These are phyloP conservation scores for Phylloboletellus chloephorus DNA, from an alignment of 1,284 basidiomycete species.

Conservation along the genomic window DNA sequence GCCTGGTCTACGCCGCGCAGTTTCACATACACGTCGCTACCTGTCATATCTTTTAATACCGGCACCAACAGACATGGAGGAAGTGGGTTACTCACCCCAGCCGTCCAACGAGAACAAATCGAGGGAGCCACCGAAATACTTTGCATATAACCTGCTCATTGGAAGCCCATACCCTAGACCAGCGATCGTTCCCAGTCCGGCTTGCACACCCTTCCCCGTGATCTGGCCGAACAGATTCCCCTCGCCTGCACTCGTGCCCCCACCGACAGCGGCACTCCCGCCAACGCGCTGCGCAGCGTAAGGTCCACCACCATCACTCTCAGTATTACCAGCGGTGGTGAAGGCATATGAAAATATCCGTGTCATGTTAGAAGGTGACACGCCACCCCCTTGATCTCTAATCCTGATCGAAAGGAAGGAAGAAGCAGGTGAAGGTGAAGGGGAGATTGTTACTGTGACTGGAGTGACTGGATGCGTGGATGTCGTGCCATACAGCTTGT, in stretches of 20 bases:
- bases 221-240: conserved; percentile 70
- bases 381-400: conserved; percentile 83
- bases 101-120: conserved; percentile 75
- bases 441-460: conserved; percentile 68
- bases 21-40: conserved; percentile 74
- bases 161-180: conserved; percentile 79
- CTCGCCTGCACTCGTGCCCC: conserved; percentile 42
- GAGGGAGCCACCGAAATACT: conserved; percentile 75
- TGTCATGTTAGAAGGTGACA: conserved; percentile 66
- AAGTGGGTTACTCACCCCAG: conserved; percentile 52
- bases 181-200: conserved; percentile 60
- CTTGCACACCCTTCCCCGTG: conserved; percentile 68
- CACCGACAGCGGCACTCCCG: conserved; percentile 57
- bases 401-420: conserved; percentile 72
- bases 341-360: conserved; percentile 89
- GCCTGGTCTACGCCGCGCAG: conserved; percentile 67
- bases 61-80: not conserved
- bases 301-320: conserved; percentile 55
- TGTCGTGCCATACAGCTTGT: conserved; percentile 37
- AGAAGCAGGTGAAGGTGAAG: conserved; percentile 39
- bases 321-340: conserved; percentile 54
- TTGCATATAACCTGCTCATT: conserved; percentile 79
- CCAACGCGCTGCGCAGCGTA: conserved; percentile 70
- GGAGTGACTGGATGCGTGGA: conserved; percentile 48
- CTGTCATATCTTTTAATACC: conserved; percentile 30